Evolutionary conservation across 2,329 filamentous ascomycete species (phyloP), one percentile per base, ranked within the genome.

Genomic region (Hirsutella thompsonii): DNA sequence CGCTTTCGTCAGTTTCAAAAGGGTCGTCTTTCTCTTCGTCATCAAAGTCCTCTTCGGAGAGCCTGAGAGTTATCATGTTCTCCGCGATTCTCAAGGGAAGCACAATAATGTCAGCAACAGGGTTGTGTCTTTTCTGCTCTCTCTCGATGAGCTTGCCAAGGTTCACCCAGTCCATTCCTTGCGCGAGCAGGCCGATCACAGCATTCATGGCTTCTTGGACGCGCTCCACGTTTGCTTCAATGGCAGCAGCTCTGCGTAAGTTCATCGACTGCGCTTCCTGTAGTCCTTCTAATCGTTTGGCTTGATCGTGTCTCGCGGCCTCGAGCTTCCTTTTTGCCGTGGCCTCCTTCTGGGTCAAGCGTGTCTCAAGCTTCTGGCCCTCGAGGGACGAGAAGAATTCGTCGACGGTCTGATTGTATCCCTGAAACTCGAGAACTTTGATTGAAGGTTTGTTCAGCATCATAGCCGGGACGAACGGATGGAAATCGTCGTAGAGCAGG

Each of bases 341-440:
- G 18, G 82, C 78, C 59, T 98, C 88, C 38, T 82, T 77, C 58
- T 96, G 90, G 4, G 77, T 78, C 4, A 96, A 64, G 40, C 79
- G 75, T 1, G 86, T 93, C 58, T 94, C 83, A 1, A 96, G 70
- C 56, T 86, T 94, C 57, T 95, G 90, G 0, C 89, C 87, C 62
- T 98, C 92, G 20, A 96, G 76, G 0, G 90, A 96, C 0, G 92
- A 96, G 59, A 94, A 96, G 65, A 95, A 98, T 50, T 94, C 86
- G 55, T 98, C 92, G 0, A 94, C 88, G 0, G 88, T 92, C 55
- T 83, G 83, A 59, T 95, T 95, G 67, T 93, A 96, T 9, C 80
- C 83, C 6, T 86, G 74, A 49, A 89, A 88, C 41, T 85, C 76
- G 11, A 96, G 55, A 14, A 94, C 76, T 3, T 76, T 73, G 20